phyloP scores from a whole-genome alignment of 371 early-diverging fungal species.

The Mortierella sp. region DNA sequence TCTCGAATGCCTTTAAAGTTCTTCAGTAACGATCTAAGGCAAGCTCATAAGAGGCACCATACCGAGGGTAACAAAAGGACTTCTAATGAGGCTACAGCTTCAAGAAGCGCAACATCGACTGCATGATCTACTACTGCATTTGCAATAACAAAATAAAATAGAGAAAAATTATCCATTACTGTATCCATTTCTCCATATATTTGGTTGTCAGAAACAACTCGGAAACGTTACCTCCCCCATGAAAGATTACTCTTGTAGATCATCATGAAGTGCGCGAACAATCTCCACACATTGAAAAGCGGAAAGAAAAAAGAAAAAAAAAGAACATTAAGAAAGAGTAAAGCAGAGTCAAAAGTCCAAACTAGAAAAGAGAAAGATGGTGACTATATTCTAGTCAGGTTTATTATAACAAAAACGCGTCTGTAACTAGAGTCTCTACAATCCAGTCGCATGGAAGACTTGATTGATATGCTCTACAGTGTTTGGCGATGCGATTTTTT shows the following conservation, averaged over 20 bases:
- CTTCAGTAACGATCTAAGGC: slow-evolving; percentile 4
- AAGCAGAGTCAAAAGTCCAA: not conserved
- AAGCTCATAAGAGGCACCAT: not conserved
- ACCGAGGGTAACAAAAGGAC: not conserved
- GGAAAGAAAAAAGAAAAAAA: too few species aligned
- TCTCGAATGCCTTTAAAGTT: not conserved
- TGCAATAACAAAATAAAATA: not conserved
- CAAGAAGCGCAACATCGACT: not conserved
- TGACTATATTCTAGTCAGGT: not conserved
- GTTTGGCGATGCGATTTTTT: slow-evolving; percentile 43
- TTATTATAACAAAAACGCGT: not conserved
- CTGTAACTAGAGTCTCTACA: slow-evolving; percentile 16
- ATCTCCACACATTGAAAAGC: too few species aligned
- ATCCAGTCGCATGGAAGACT: slow-evolving; percentile 53
- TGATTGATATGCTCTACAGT: slow-evolving; percentile 52
- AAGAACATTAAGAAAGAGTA: too few species aligned
- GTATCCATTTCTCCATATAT: too few species aligned
- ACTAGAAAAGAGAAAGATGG: not conserved
- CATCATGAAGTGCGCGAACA: too few species aligned
- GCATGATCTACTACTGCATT: not conserved
- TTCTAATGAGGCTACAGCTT: not conserved
- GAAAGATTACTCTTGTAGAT: too few species aligned
- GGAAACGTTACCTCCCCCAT: too few species aligned
- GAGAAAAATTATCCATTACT: too few species aligned
- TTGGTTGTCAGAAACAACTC: too few species aligned